A percentile compares a stretch with the other conserved stretches of the same genome.
phyloP scores from a whole-genome alignment of 2,329 filamentous ascomycete genomes.

The Sphaerulina vaccinii region DNA sequence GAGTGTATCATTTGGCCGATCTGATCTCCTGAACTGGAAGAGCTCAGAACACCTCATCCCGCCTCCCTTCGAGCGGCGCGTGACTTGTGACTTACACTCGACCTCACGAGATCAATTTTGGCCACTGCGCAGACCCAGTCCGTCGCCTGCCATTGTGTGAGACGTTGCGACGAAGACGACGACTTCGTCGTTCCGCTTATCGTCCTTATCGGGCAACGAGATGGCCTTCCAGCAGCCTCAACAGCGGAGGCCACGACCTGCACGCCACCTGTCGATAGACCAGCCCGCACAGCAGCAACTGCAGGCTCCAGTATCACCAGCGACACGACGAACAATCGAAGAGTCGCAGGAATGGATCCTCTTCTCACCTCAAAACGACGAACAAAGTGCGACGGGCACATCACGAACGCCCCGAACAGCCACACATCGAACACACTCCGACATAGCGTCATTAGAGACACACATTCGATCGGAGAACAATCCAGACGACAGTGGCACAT shows the following conservation, averaged over 20 bases:
- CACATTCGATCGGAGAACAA: slow-evolving; percentile 57
- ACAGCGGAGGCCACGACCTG: slow-evolving; percentile 23
- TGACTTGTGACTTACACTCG: slow-evolving; percentile 2
- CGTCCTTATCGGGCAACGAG: slow-evolving; percentile 16
- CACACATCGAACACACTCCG: slow-evolving; percentile 66
- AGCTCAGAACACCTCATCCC: slow-evolving; percentile 11
- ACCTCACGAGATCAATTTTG: slow-evolving; percentile 9
- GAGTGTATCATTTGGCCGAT: no score
- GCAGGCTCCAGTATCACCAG: slow-evolving; percentile 35
- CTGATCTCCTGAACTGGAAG: no score
- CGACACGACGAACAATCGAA: slow-evolving; percentile 53
- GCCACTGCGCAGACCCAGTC: neutral
- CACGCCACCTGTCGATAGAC: slow-evolving; percentile 22
- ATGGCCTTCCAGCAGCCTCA: slow-evolving; percentile 30
- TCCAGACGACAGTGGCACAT: slow-evolving; percentile 46
- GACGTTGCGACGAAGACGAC: neutral
- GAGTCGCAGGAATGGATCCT: slow-evolving; percentile 94
- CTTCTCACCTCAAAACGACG: slow-evolving; percentile 68
- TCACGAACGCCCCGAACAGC: slow-evolving; percentile 65
- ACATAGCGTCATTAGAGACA: slow-evolving; percentile 75
- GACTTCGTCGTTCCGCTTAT: neutral
- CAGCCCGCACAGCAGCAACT: slow-evolving; percentile 15
- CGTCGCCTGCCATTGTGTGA: neutral
- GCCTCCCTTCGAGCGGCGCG: slow-evolving; percentile 17
- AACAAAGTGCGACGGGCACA: slow-evolving; percentile 65